Evolutionary conservation across 2,329 filamentous ascomycete species (phyloP), one percentile per base, ranked within the genome.

Genomic region (Hansfordia pulvinata): DNA sequence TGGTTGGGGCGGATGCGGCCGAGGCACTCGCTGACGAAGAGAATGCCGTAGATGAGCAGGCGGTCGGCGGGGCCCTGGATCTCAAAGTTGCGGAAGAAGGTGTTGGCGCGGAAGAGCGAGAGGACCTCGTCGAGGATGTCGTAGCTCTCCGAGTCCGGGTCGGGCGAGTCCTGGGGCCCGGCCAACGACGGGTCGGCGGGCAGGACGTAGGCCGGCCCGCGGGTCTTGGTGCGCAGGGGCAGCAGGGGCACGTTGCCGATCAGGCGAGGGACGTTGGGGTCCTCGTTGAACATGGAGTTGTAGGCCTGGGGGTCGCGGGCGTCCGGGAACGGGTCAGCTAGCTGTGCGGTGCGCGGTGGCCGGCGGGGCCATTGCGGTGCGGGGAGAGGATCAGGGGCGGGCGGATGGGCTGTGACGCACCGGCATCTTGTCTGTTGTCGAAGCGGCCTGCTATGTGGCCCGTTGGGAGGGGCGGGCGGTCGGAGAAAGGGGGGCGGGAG

Each of bases 81-180:
- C 65, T 96, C 90, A 46, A 98, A 98, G 68, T 96, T 98, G 46
- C 90, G 81, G 69, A 96, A 98, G 58, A 98, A 88, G 33, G 88
- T 94, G 64, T 98, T 96, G 44, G 90, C 88, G 38, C 90, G 83
- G 69, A 96, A 98, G 26, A 96, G 71, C 9, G 77, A 69, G 29
- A 98, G 69, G 27, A 92, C 76, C 63, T 98, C 90, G 58, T 98
- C 90, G 29, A 96, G 70, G 35, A 90, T 82, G 61, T 98, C 90
- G 65, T 96, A 96, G 46, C 80, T 86, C 54, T 93, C 84, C 54
- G 74, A 77, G 53, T 90, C 83, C 26, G 85, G 78, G 52, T 94
- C 84, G 43, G 63, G 77, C 42, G 62, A 73, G 54, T 75, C 69
- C 52, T 60, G 43, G 34, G 72, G 60, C n/a, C n/a, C n/a, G 19